A percentile compares a stretch with the other conserved stretches of the same genome.
Conservation (phyloP, 78 protist species). For the Dictyostelium discoideum region DNA sequence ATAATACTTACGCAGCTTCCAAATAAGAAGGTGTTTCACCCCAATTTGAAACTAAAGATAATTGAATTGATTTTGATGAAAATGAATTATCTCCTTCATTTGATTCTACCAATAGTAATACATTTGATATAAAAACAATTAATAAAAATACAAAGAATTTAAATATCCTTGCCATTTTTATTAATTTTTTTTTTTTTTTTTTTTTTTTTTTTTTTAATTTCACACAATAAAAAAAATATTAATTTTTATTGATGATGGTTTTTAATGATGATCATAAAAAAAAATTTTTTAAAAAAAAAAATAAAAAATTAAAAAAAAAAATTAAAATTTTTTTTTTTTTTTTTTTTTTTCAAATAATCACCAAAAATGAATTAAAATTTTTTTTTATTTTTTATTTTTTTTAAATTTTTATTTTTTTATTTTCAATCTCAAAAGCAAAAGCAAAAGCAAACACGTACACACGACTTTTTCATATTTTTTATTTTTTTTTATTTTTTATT, state of each 20-base stretch:
- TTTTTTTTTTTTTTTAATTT: neutral
- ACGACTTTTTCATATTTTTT: neutral
- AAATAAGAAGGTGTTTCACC: constrained; percentile 41
- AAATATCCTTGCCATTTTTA: neutral
- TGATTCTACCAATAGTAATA: neutral
- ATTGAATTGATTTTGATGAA: constrained; percentile 13
- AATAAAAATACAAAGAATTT: neutral
- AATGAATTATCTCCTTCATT: neutral
- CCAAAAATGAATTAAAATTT: too few species aligned
- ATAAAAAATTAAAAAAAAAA: too few species aligned
- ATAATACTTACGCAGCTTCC: constrained; percentile 30
- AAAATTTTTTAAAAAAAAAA: too few species aligned
- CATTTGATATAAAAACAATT: neutral
- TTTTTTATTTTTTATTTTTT: too few species aligned
- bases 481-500: too few species aligned
- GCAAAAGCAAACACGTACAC: neutral
- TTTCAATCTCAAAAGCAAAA: too few species aligned
- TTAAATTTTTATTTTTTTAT: too few species aligned
- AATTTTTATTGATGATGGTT: neutral
- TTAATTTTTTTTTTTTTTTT: neutral
- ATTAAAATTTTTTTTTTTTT: too few species aligned
- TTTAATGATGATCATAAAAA: neutral
- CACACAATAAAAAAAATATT: neutral
- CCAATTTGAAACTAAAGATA: constrained; percentile 73
- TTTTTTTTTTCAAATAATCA: too few species aligned